These are phyloP conservation scores for Bassia scoparia DNA, from an alignment of 148 eudicot genomes.

Conservation along the genomic window DNA sequence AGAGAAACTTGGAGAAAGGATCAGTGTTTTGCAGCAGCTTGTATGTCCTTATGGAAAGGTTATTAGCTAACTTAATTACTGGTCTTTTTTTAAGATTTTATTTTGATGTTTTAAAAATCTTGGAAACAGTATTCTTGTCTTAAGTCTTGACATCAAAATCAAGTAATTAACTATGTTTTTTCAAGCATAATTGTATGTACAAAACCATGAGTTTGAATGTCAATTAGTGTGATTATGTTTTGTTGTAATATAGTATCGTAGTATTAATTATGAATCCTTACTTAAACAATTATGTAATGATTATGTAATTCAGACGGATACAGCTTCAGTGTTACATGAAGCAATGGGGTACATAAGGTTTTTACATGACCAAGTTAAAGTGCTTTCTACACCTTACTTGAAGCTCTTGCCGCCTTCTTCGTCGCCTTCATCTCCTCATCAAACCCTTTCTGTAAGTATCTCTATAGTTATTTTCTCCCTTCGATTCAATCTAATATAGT, in stretches of 20 bases:
- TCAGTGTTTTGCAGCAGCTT: constrained; percentile 37
- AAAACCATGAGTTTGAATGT: neutral
- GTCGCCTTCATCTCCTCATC: constrained; percentile 20
- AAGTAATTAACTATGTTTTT: neutral
- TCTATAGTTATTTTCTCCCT: neutral
- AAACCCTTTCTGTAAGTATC: constrained; percentile 18
- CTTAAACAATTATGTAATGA: too few relatives aligned
- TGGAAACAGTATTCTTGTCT: neutral
- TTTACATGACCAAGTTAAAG: constrained; percentile 43
- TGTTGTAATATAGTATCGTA: too few relatives aligned
- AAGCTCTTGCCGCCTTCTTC: constrained; percentile 13
- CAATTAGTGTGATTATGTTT: too few relatives aligned
- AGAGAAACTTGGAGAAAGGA: constrained; percentile 41
- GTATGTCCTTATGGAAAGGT: constrained; percentile 48
- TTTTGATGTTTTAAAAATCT: neutral
- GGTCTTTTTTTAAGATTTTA: too few relatives aligned
- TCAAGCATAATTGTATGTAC: neutral
- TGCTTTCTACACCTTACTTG: constrained; percentile 38
- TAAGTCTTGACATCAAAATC: neutral
- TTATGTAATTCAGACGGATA: constrained; percentile 30
- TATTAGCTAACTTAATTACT: neutral
- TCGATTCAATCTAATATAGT: too few relatives aligned
- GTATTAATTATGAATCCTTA: too few relatives aligned
- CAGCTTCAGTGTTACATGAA: constrained; percentile 44
- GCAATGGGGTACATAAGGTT: constrained; percentile 45